Evolutionary conservation across 2,329 filamentous ascomycete genomes (phyloP).

Genomic region (Penicillium vulpinum): DNA sequence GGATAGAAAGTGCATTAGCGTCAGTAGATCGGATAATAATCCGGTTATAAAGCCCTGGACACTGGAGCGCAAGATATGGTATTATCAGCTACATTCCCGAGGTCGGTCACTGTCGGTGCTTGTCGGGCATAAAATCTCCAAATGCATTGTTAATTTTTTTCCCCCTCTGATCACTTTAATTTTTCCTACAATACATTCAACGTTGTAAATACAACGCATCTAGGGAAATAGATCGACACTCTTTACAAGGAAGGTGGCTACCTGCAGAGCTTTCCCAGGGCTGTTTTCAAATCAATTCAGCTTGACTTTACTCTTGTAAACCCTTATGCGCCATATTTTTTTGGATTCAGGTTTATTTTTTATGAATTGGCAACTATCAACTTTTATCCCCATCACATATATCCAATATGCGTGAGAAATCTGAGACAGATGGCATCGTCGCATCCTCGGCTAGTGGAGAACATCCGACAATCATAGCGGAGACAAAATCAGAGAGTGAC

Average conservation of each 20-base stretch:
- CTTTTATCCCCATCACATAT: neutral
- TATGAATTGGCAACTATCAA: neutral
- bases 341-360: neutral
- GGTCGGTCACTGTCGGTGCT: constrained; percentile 21
- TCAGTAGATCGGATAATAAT: constrained; percentile 14
- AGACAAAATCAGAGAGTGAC: constrained; percentile 8
- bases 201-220: no score
- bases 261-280: neutral
- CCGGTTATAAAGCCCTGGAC: neutral
- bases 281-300: neutral
- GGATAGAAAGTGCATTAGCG: neutral
- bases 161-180: no score
- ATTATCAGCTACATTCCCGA: constrained; percentile 2
- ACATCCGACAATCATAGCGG: constrained; percentile 2
- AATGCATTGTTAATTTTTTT: neutral
- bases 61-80: neutral
- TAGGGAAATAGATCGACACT: neutral
- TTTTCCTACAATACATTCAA: no score
- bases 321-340: neutral
- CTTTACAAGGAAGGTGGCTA: neutral
- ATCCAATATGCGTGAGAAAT: constrained; percentile 6
- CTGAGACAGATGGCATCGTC: neutral
- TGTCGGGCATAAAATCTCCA: constrained; percentile 11
- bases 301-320: neutral
- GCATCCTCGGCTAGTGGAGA: constrained; percentile 2